Evolutionary conservation across 2,329 filamentous ascomycete genomes (phyloP), one percentile per base, ranked within the genome.

Genomic region (Didymella pomorum): DNA sequence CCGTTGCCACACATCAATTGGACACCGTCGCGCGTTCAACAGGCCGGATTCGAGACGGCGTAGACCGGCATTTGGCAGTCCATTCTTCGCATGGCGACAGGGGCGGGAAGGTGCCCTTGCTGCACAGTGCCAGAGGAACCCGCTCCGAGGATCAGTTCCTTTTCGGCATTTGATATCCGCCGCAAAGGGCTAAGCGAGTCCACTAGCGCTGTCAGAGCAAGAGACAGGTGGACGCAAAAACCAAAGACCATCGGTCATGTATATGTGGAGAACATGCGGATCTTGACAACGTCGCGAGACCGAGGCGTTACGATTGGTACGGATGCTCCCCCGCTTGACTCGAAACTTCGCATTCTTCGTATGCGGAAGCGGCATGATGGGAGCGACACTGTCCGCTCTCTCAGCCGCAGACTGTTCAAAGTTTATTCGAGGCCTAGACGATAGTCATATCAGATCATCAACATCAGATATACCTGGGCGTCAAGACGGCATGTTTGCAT

Each of bases 261-360:
- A 44, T 44, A 52, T 46, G 44, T 63, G 57, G 49, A 47, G 54
- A 46, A 41, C 21, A 28, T 52, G 51, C 28, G 65, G 60, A 47
- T 56, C n/a, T 37, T 20, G 14, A 49, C 11, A 51, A 29, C 41
- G 44, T 56, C 51, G 55, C 26, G 54, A 54, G 43, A 52, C 64
- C 57, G 59, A 52, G 55, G 61, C 45, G 46, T 45, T 31, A 5
- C n/a, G 4, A 46, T 54, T 54, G 51, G 56, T 43, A 43, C 43
- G 29, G 55, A 39, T 31, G 10, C 10, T 25, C 10, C 23, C 29
- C 45, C 33, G 33, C 41, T 50, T 51, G 50, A 54, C 50, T 50
- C 56, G 26, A 42, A 12, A 29, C 21, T 3, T 14, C 16, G 23
- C 33, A 21, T 23, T n/a, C 31, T 18, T 28, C 29, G 11, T 25